Percentiles rank a stretch among this genome's conserved stretches.
Evolutionary conservation across 306 rosid species (phyloP).

Genomic region (Quercus dentata): DNA sequence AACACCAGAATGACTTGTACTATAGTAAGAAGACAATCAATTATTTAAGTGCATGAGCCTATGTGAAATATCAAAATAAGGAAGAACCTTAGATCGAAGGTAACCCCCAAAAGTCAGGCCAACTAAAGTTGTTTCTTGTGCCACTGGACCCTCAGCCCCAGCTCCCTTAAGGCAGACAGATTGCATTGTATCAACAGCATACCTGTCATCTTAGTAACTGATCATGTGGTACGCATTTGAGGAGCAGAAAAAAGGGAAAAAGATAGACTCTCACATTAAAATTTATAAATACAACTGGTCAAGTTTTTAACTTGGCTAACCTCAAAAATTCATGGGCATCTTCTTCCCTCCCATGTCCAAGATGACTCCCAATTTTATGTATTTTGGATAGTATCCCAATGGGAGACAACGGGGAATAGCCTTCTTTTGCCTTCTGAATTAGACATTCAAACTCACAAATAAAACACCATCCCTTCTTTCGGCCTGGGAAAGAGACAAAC

Average conservation of each 20-base stretch:
- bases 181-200: conserved; percentile 83
- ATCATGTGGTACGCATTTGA: conserved; percentile 9
- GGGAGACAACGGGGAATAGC: conserved; percentile 70
- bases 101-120: conserved; percentile 77
- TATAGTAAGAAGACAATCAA: not conserved
- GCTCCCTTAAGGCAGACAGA: conserved; percentile 66
- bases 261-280: not conserved
- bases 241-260: not conserved
- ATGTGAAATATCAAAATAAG: not conserved
- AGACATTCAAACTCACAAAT: conserved; percentile 73
- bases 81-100: conserved; percentile 73
- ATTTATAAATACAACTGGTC: conserved; percentile 9
- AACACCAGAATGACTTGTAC: not conserved
- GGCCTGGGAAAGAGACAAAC: conserved; percentile 39
- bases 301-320: conserved; percentile 40
- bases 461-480: conserved; percentile 82
- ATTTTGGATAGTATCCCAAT: conserved; percentile 72
- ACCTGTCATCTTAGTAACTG: conserved; percentile 54
- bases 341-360: conserved; percentile 81
- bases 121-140: conserved; percentile 71
- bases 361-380: conserved; percentile 75
- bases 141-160: conserved; percentile 51
- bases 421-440: conserved; percentile 67
- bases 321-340: conserved; percentile 89
- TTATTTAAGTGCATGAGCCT: conserved; percentile 8